Evolutionary conservation across 2,329 filamentous ascomycete genomes (phyloP).

Genomic region (Drechmeria coniospora): DNA sequence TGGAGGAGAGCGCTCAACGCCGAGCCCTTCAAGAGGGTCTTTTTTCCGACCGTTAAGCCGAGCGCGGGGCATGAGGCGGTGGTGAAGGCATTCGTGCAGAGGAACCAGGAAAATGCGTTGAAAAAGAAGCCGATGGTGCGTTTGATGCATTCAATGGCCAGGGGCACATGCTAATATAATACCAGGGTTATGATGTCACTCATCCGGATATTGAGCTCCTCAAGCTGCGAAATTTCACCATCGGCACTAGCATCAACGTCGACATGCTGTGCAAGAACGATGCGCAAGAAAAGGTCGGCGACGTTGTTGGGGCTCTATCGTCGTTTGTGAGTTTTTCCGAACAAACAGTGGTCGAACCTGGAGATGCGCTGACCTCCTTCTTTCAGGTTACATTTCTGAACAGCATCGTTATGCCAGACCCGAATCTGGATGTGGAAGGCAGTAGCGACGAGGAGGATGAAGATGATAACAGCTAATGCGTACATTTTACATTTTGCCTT

Average conservation of each 20-base stretch:
- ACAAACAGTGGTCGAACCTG: not conserved
- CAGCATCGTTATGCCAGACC: constrained; percentile 58
- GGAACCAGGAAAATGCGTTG: constrained; percentile 59
- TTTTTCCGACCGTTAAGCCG: constrained; percentile 33
- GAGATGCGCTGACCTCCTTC: not conserved
- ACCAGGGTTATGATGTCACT: constrained; percentile 55
- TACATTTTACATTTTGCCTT: too few species aligned
- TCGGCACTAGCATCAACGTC: constrained; percentile 53
- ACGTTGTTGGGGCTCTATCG: constrained; percentile 51
- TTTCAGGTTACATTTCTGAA: constrained; percentile 64
- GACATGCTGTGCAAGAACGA: constrained; percentile 44
- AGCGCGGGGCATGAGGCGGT: constrained; percentile 31
- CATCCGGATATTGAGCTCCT: constrained; percentile 70
- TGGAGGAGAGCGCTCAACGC: constrained; percentile 54
- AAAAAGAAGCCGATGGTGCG: constrained; percentile 76
- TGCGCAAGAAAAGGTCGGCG: constrained; percentile 48
- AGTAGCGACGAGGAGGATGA: constrained; percentile 5
- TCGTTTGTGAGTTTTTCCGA: constrained; percentile 47
- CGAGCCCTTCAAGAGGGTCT: constrained; percentile 43
- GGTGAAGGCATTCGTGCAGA: constrained; percentile 52
- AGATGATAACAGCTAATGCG: too few species aligned
- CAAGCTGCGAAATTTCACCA: constrained; percentile 64
- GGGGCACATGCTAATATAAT: not conserved
- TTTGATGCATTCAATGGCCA: constrained; percentile 2
- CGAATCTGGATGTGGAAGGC: constrained; percentile 26